Conservation (phyloP, 345 rosid species). For the Noccaea bulbosa region DNA sequence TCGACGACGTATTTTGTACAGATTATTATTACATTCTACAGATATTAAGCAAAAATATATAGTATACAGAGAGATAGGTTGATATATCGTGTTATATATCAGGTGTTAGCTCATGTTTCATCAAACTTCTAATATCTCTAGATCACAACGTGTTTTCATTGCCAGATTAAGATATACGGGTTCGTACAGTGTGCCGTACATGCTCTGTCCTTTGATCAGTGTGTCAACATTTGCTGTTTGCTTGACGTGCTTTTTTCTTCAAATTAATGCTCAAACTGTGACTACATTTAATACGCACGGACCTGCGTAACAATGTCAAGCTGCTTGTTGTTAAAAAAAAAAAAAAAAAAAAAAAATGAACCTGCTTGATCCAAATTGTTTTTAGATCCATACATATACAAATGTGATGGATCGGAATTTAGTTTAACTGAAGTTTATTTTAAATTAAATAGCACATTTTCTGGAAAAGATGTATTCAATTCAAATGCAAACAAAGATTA, state of each 20-base stretch:
- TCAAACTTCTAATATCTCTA: not conserved
- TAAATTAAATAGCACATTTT: not conserved
- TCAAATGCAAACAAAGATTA: too few relatives aligned
- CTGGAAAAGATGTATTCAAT: too few relatives aligned
- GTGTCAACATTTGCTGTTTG: conserved; percentile 12
- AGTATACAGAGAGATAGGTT: conserved; percentile 1
- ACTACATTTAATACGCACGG: conserved; percentile 38
- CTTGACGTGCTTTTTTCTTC: conserved; percentile 12
- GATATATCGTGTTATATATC: conserved; percentile 10
- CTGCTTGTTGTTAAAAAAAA: not conserved
- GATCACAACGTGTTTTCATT: conserved; percentile 17
- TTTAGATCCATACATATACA: not conserved
- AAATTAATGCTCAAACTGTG: conserved; percentile 27
- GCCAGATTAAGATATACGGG: not conserved
- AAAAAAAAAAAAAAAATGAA: too few relatives aligned
- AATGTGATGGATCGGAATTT: not conserved
- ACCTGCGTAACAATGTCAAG: conserved; percentile 1
- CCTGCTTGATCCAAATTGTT: not conserved
- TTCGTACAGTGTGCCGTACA: conserved; percentile 32
- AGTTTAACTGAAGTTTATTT: not conserved
- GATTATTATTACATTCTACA: too few relatives aligned
- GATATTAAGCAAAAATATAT: not conserved
- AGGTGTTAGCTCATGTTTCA: not conserved
- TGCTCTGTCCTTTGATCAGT: not conserved
- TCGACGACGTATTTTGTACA: not conserved